Evolutionary conservation across 139 green algal species (phyloP), one percentile per base, ranked within the genome.

Genomic region (Astrephomene gubernaculifera): DNA sequence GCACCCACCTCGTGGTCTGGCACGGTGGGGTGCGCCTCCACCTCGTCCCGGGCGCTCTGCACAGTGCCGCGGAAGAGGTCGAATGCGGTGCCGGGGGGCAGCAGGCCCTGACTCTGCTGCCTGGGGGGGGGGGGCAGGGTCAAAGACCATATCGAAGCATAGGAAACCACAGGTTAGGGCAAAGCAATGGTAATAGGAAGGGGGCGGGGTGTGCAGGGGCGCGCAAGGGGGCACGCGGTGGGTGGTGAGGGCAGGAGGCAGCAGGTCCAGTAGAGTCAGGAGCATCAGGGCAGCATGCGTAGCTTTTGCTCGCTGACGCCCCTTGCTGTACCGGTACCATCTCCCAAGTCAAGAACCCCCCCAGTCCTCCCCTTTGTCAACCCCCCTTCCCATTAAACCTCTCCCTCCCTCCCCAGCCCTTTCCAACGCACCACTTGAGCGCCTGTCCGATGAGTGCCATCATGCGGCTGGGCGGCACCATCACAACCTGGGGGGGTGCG

Each of bases 371-470:
- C n/a, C n/a, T n/a, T n/a, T n/a, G n/a, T n/a, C n/a, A n/a, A n/a
- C n/a, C n/a, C n/a, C n/a, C n/a, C n/a, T n/a, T n/a, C n/a, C n/a
- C n/a, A n/a, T n/a, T n/a, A n/a, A n/a, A n/a, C n/a, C n/a, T n/a
- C n/a, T n/a, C n/a, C n/a, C n/a, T n/a, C 54, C 21, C 54, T 39
- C 4, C 7, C 61, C 29, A 29, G 29, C 29, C 29, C 35, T 73
- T 29, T 52, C 17, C 36, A 2, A 54, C 85, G n/a, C 52, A 93
- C 95, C 96, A 99, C 81, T 98, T 98, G 25, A 99, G 91, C 12
- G 97, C 96, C 89, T 99, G 96, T 2, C 97, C 97, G 31, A 99
- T 93, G 52, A 99, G 91, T 8, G 96, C 93, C 96, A 99, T 98
- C 43, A 99, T 92, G 4, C 97, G 89, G 19, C 91, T 96, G 14